phyloP scores from a whole-genome alignment of 2,329 filamentous ascomycete genomes.

The Sporothrix euskadiensis region DNA sequence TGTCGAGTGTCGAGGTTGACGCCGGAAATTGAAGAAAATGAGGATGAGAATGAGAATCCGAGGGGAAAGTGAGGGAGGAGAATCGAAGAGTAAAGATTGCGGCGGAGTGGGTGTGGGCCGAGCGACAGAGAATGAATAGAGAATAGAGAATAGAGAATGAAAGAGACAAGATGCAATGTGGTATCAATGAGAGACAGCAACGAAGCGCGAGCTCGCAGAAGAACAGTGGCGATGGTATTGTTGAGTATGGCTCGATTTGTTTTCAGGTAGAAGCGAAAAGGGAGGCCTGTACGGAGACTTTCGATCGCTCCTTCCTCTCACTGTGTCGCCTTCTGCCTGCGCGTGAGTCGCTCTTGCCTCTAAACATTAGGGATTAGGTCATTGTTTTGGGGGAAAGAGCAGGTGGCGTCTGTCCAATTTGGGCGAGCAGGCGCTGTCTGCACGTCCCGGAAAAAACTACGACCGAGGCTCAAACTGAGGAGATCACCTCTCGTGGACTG shows the following conservation, averaged over 20 bases:
- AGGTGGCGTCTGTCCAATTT: not conserved
- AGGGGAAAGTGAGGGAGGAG: not conserved
- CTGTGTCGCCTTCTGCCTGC: not conserved
- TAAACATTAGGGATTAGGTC: not conserved
- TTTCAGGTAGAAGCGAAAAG: not conserved
- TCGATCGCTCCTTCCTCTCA: not conserved
- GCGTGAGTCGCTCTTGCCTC: constrained; percentile 6
- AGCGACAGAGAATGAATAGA: not conserved
- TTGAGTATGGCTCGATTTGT: not conserved
- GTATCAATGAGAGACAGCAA: not conserved
- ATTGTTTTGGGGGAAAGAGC: constrained; percentile 14
- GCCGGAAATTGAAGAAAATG: not conserved
- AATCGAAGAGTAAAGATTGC: not conserved
- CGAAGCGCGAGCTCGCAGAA: not conserved
- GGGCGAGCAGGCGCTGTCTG: not conserved
- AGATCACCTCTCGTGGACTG: not conserved
- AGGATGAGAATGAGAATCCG: not conserved
- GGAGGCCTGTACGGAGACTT: not conserved
- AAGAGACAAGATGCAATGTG: not conserved
- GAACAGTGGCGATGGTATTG: not conserved
- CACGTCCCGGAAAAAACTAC: constrained; percentile 9
- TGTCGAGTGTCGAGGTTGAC: not conserved
- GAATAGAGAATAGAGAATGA: not conserved
- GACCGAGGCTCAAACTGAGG: not conserved
- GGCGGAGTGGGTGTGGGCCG: not conserved